phyloP scores from a whole-genome alignment of 164 flowering plant species.

The Magnolia kwangsiensis region DNA sequence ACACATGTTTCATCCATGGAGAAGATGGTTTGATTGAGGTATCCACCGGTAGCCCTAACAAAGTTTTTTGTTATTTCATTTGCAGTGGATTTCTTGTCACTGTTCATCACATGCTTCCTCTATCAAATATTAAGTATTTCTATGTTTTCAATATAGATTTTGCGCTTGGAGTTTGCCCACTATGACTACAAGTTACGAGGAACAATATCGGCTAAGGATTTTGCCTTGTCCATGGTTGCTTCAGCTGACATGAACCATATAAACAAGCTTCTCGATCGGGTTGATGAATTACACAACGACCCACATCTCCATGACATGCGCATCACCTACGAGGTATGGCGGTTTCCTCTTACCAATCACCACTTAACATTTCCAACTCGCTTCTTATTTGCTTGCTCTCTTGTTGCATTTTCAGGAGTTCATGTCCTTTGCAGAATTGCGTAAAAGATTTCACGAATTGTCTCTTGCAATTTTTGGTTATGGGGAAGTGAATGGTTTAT shows the following conservation, averaged over 20 bases:
- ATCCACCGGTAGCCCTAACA: not conserved
- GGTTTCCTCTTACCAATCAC: not conserved
- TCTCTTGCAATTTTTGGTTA: slow-evolving; percentile 82
- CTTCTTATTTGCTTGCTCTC: not conserved
- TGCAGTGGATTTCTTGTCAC: not conserved
- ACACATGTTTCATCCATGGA: not conserved
- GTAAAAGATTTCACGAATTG: slow-evolving; percentile 56
- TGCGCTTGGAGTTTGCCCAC: slow-evolving; percentile 78
- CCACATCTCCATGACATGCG: slow-evolving; percentile 46
- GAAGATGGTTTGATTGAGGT: not conserved
- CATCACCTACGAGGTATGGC: slow-evolving; percentile 47
- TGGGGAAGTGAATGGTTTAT: slow-evolving; percentile 65
- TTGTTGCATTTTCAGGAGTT: slow-evolving; percentile 43
- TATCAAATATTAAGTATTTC: not conserved
- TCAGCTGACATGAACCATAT: slow-evolving; percentile 83
- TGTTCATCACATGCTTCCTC: not conserved
- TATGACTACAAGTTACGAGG: slow-evolving; percentile 72
- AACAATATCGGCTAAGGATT: slow-evolving; percentile 84
- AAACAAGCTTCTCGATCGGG: slow-evolving; percentile 61
- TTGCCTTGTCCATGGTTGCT: slow-evolving; percentile 95
- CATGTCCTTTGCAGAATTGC: slow-evolving; percentile 68
- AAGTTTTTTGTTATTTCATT: not conserved
- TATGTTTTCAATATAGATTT: slow-evolving; percentile 40
- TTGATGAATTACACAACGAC: slow-evolving; percentile 47
- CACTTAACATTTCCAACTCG: not conserved